Evolutionary conservation across 495 filamentous ascomycete genomes (phyloP).

Genomic region (Xylaria curta): DNA sequence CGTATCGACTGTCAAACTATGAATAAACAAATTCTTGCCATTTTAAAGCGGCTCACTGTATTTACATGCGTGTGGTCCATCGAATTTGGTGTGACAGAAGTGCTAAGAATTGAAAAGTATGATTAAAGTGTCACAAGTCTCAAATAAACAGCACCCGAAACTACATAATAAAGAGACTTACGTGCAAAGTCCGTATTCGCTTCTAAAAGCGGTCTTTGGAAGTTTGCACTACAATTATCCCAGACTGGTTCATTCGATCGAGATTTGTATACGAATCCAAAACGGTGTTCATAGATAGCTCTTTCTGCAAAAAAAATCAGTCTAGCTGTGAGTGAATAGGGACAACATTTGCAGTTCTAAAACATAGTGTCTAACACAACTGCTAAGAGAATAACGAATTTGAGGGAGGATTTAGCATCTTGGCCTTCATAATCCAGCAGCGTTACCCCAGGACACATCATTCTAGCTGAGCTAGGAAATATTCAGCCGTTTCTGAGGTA

Average conservation of each 20-base stretch:
- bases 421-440: background rate
- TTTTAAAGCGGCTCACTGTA: background rate
- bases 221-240: background rate
- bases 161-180: background rate
- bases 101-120: background rate
- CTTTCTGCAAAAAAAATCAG: background rate
- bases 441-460: background rate
- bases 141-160: background rate
- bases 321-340: background rate
- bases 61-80: background rate
- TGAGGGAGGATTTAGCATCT: background rate
- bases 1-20: background rate
- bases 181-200: background rate
- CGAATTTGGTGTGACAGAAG: background rate
- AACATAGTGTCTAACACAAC: background rate
- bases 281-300: background rate
- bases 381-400: background rate
- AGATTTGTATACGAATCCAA: background rate
- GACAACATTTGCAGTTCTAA: background rate
- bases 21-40: background rate
- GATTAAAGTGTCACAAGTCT: background rate
- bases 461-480: background rate
- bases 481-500: too few species aligned
- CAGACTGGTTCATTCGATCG: background rate
- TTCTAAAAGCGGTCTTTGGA: background rate